Conservation (phyloP, 768 basidiomycete species). For the Leccinum arenicola region DNA sequence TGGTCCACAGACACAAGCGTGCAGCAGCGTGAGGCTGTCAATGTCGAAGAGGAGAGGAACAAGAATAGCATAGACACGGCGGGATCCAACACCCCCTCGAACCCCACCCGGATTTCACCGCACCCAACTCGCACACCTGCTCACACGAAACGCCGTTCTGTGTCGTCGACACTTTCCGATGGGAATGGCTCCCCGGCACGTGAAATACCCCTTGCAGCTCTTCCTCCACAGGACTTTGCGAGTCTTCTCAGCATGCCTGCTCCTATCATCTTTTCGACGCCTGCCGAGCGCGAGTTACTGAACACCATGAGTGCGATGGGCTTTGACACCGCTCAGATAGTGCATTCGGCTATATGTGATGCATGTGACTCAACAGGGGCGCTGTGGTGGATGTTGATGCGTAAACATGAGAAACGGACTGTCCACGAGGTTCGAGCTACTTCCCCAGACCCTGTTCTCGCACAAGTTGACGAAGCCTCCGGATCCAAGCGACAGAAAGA, state of each 20-base stretch:
- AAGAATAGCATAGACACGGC: conserved; percentile 1
- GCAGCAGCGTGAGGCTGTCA: conserved; percentile 46
- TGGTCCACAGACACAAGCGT: conserved; percentile 31
- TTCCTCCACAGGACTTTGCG: conserved; percentile 55
- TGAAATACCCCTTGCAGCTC: conserved; percentile 42
- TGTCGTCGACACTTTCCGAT: conserved; percentile 82
- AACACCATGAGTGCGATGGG: conserved; percentile 73
- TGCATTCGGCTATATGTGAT: conserved; percentile 87
- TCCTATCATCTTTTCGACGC: conserved; percentile 84
- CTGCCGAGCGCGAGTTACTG: conserved; percentile 76
- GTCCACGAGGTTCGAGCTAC: conserved; percentile 34
- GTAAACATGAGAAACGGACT: conserved; percentile 67
- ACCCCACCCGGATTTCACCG: conserved; percentile 43
- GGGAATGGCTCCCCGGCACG: conserved; percentile 47
- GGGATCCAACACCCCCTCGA: conserved; percentile 24
- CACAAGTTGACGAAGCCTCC: conserved; percentile 16
- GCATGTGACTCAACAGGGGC: conserved; percentile 92
- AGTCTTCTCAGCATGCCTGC: conserved; percentile 61
- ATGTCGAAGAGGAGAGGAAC: conserved; percentile 45
- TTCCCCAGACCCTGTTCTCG: conserved; percentile 17
- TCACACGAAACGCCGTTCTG: conserved; percentile 92
- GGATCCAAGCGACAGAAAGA: conserved; percentile 32
- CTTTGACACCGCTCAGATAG: conserved; percentile 91
- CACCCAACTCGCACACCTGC: conserved; percentile 84
- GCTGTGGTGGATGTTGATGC: conserved; percentile 94